Conservation (phyloP, 2,329 filamentous ascomycete genomes). For the Xylaria sp. region DNA sequence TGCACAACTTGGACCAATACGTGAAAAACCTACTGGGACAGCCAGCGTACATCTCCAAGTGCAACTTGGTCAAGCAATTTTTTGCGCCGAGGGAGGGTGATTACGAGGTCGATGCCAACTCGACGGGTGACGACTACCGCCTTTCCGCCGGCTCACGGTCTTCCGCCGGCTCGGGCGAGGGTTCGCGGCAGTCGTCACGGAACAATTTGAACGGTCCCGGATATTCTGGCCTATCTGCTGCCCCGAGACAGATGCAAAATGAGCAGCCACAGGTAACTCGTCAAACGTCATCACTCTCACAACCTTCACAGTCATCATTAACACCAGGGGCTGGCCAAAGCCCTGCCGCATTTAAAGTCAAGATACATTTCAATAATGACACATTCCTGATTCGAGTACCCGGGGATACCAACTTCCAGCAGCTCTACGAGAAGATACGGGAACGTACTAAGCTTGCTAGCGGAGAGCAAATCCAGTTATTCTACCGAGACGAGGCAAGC, state of each 20-base stretch:
- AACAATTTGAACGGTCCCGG: slow-evolving; percentile 69
- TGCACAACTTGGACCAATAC: slow-evolving; percentile 93
- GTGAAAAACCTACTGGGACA: slow-evolving; percentile 90
- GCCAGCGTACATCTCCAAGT: slow-evolving; percentile 84
- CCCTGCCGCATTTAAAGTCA: slow-evolving; percentile 81
- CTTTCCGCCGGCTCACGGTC: slow-evolving; percentile 77
- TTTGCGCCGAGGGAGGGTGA: slow-evolving; percentile 91
- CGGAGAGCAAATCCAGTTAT: slow-evolving; percentile 78
- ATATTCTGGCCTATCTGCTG: slow-evolving; percentile 64
- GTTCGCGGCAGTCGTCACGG: slow-evolving; percentile 72
- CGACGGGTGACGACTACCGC: slow-evolving; percentile 76
- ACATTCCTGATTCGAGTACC: slow-evolving; percentile 92
- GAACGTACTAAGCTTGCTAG: slow-evolving; percentile 81
- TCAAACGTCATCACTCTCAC: slow-evolving; percentile 60
- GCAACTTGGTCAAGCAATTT: slow-evolving; percentile 86
- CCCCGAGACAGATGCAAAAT: slow-evolving; percentile 57
- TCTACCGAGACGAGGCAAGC: slow-evolving; percentile 85
- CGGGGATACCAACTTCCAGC: slow-evolving; percentile 78
- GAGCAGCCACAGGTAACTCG: slow-evolving; percentile 55
- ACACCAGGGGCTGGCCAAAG: slow-evolving; percentile 59
- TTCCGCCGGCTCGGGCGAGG: slow-evolving; percentile 69
- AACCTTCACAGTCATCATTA: slow-evolving; percentile 66
- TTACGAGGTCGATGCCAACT: slow-evolving; percentile 84
- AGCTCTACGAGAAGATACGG: slow-evolving; percentile 83
- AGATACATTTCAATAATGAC: slow-evolving; percentile 92